A percentile compares a stretch with the other conserved stretches of the same genome.
Evolutionary conservation across 2,329 filamentous ascomycete genomes (phyloP).

Genomic region (Rachicladosporium sp.): DNA sequence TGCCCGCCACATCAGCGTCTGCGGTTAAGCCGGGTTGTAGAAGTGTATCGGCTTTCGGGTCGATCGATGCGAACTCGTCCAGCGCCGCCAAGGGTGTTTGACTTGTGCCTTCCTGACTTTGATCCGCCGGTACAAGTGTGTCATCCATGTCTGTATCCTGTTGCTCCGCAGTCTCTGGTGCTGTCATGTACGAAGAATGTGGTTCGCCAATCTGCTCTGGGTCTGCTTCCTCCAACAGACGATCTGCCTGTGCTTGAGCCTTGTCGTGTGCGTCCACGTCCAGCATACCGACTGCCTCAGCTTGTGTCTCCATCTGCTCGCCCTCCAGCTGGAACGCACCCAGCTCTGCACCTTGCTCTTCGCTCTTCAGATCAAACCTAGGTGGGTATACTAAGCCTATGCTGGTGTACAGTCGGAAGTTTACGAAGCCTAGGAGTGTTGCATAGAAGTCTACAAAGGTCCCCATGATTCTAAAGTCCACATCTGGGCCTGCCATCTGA

Average conservation of each 20-base stretch:
- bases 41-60: conserved; percentile 72
- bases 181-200: conserved; percentile 12
- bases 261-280: conserved; percentile 23
- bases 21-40: conserved; percentile 58
- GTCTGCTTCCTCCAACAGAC: conserved; percentile 20
- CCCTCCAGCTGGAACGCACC: conserved; percentile 85
- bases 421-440: conserved; percentile 86
- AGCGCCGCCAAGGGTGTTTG: conserved; percentile 39
- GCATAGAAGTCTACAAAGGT: conserved; percentile 99
- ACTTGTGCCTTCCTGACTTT: too few relatives aligned
- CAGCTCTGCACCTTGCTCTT: conserved; percentile 80
- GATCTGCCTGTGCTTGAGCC: conserved; percentile 38
- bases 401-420: conserved; percentile 86
- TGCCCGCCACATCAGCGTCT: conserved; percentile 49
- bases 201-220: conserved; percentile 5
- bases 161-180: conserved; percentile 28
- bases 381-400: conserved; percentile 90
- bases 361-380: conserved; percentile 77
- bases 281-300: conserved; percentile 14
- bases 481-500: conserved; percentile 81
- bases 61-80: conserved; percentile 82
- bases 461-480: conserved; percentile 98
- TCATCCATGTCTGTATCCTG: conserved; percentile 15
- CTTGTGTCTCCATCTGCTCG: conserved; percentile 39
- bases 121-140: conserved; percentile 15